Evolutionary conservation across 495 filamentous ascomycete species (phyloP).

Genomic region (Aspergillus hancockii): DNA sequence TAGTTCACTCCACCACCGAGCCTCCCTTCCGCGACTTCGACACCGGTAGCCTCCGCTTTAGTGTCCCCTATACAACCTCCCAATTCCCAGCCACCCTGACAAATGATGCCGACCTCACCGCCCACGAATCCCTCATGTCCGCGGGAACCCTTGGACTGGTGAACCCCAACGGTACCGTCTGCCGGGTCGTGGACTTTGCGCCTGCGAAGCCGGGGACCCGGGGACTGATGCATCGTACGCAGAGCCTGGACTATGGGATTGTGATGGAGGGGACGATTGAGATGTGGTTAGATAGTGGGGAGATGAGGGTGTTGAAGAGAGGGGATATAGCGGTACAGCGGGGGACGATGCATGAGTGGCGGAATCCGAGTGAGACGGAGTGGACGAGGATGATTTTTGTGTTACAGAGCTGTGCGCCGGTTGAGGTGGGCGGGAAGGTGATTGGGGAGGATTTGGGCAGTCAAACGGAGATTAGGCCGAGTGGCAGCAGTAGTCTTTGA

Average conservation of each 20-base stretch:
- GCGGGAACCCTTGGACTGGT: slow-evolving; percentile 43
- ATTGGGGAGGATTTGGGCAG: slow-evolving; percentile 52
- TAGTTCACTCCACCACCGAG: slow-evolving; percentile 29
- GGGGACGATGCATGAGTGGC: slow-evolving; percentile 51
- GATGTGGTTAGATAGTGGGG: slow-evolving; percentile 69
- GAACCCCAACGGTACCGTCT: slow-evolving; percentile 53
- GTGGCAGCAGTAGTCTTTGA: not conserved
- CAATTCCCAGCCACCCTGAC: slow-evolving; percentile 56
- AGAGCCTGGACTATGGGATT: slow-evolving; percentile 73
- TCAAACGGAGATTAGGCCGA: slow-evolving; percentile 12
- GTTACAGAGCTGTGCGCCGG: slow-evolving; percentile 48
- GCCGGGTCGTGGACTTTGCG: slow-evolving; percentile 63
- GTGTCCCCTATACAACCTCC: slow-evolving; percentile 53
- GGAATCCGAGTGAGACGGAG: slow-evolving; percentile 37
- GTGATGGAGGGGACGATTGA: slow-evolving; percentile 76
- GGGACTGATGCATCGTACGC: slow-evolving; percentile 69
- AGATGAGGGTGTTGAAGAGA: slow-evolving; percentile 63
- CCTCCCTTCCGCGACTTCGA: slow-evolving; percentile 23
- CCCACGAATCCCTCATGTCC: slow-evolving; percentile 36
- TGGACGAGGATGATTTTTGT: slow-evolving; percentile 64
- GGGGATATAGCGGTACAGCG: slow-evolving; percentile 72
- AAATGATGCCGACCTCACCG: slow-evolving; percentile 46
- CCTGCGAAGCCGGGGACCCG: slow-evolving; percentile 51
- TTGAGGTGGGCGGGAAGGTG: slow-evolving; percentile 42
- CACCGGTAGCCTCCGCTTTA: slow-evolving; percentile 28